Evolutionary conservation across 352 stramenopile species (phyloP).

Genomic region (Pythium volutum): DNA sequence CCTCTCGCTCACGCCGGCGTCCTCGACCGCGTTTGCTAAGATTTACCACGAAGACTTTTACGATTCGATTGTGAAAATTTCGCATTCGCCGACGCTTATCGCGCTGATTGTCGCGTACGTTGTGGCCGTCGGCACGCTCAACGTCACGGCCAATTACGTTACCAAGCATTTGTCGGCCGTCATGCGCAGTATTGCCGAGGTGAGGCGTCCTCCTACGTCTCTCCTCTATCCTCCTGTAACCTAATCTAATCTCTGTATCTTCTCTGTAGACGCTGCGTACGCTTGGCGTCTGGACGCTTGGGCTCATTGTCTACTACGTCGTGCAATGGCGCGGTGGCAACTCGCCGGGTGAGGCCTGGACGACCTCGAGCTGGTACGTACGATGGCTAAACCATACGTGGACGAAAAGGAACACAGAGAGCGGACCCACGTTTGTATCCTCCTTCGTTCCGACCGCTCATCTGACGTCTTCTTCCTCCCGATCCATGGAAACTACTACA

Average conservation of each 20-base stretch:
- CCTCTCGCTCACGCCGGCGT: slow-evolving; percentile 53
- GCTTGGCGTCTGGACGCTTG: slow-evolving; percentile 71
- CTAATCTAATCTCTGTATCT: neutral
- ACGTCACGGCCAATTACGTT: slow-evolving; percentile 82
- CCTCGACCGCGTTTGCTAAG: slow-evolving; percentile 47
- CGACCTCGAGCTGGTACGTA: slow-evolving; percentile 62
- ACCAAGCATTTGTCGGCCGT: slow-evolving; percentile 84
- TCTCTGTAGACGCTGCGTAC: slow-evolving; percentile 63
- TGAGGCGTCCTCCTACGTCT: slow-evolving; percentile 16
- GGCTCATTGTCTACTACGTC: slow-evolving; percentile 79
- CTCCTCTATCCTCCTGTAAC: neutral
- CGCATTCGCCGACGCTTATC: slow-evolving; percentile 60
- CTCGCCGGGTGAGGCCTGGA: slow-evolving; percentile 71
- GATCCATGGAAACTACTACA: neutral
- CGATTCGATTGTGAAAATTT: slow-evolving; percentile 74
- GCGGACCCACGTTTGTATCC: neutral
- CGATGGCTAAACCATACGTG: no score
- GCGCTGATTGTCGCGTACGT: slow-evolving; percentile 60
- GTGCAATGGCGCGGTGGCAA: slow-evolving; percentile 56
- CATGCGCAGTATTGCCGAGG: slow-evolving; percentile 81
- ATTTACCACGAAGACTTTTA: slow-evolving; percentile 83
- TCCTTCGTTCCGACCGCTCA: slow-evolving; percentile 1
- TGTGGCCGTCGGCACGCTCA: slow-evolving; percentile 72
- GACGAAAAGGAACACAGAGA: no score
- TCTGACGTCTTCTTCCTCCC: neutral